phyloP scores from a whole-genome alignment of 2,329 filamentous ascomycete genomes.

The Colletotrichum coccodes region DNA sequence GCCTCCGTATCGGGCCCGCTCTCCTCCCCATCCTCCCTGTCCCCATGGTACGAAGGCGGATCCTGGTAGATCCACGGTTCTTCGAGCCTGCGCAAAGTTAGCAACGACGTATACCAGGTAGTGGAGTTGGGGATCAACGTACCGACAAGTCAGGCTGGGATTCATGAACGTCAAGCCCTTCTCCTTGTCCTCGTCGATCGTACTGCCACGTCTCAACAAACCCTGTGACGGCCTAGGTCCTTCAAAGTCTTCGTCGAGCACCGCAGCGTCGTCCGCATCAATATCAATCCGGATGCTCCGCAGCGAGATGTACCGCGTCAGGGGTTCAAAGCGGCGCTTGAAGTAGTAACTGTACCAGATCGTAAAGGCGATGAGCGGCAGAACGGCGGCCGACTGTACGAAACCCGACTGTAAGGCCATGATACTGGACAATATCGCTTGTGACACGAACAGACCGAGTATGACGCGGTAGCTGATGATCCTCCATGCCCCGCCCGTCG shows the following conservation, averaged over 20 bases:
- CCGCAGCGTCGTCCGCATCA: conserved; percentile 50
- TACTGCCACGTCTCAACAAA: conserved; percentile 65
- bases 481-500: conserved; percentile 92
- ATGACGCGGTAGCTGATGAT: conserved; percentile 96
- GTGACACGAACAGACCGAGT: conserved; percentile 87
- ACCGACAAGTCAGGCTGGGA: conserved; percentile 76
- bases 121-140: conserved; percentile 43
- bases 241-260: conserved; percentile 49
- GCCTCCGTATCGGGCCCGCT: conserved; percentile 12
- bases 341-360: conserved; percentile 93
- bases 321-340: conserved; percentile 81
- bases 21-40: conserved; percentile 20
- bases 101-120: not conserved
- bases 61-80: conserved; percentile 76
- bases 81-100: conserved; percentile 61
- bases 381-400: conserved; percentile 75
- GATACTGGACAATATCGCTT: conserved; percentile 89
- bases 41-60: conserved; percentile 51
- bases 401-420: conserved; percentile 81
- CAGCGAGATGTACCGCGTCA: conserved; percentile 93
- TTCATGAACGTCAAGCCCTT: conserved; percentile 79
- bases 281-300: conserved; percentile 76
- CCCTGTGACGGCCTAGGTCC: conserved; percentile 49
- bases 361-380: conserved; percentile 82
- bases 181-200: conserved; percentile 78